Evolutionary conservation across 1,284 basidiomycete genomes (phyloP), one percentile per base, ranked within the genome.

Genomic region (Papiliotrema nemorosa): DNA sequence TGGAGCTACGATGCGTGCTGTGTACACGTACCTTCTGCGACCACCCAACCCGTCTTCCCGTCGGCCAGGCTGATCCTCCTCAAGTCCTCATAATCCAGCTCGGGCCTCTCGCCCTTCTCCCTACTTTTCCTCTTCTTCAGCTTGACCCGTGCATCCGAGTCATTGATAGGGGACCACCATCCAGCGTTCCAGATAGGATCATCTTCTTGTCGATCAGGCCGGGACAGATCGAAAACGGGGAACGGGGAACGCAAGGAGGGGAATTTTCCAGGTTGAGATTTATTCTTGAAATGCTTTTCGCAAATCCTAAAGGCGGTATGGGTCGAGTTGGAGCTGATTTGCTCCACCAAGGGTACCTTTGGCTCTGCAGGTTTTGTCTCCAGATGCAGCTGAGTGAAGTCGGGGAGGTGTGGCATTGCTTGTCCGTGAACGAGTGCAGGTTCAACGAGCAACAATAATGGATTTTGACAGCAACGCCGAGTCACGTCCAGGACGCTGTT

Each of bases 231-330:
- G 21, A 73, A 44, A n/a, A 74, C 52, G 9, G 27, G 34, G 4
- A 25, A 9, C 12, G 25, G 35, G 13, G 47, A 49, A 13, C 58
- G 59, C 1, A 75, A 53, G 0, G 66, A 62, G 0, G 71, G 72
- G 37, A 45, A 55, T 26, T 50, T 33, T 38, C 42, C 44, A 26
- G 55, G 56, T 22, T 57, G 50, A 9, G 64, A 57, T 18, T 66
- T 65, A 50, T 63, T 69, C 58, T 75, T 75, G 63, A 69, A 75
- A 57, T 75, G 70, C 50, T 74, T 74, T 57, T 75, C 73, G 7
- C 63, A 54, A 4, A 55, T 55, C 2, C 73, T 62, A 52, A 75
- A 74, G 12, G 73, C 57, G 2, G 72, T 67, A 41, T 62, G 42
- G 10, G 44, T 34, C 33, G 44, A 45, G 2, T 21, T 12, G 3